Evolutionary conservation across 179 eudicot genomes (phyloP).

Genomic region (Nepenthes alata): DNA sequence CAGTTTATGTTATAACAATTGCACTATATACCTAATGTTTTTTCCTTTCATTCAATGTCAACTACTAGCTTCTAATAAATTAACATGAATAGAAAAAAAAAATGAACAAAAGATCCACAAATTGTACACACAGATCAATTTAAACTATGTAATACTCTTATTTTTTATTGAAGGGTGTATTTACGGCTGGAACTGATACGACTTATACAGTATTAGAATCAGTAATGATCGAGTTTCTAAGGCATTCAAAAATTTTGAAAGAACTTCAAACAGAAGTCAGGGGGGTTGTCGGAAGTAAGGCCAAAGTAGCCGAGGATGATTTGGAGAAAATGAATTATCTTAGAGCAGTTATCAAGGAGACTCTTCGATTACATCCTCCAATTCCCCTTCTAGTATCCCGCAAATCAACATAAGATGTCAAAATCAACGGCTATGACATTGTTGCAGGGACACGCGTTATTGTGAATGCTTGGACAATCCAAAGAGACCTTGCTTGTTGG

Average conservation of each 20-base stretch:
- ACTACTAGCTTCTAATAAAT: too few species aligned
- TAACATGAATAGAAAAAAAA: neutral
- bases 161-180: neutral
- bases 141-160: neutral
- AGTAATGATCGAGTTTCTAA: slow-evolving; percentile 7
- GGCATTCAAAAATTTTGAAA: slow-evolving; percentile 15
- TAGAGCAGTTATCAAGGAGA: slow-evolving; percentile 11
- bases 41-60: too few species aligned
- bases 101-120: neutral
- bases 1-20: too few species aligned
- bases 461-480: slow-evolving; percentile 28
- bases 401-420: slow-evolving; percentile 16
- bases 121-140: neutral
- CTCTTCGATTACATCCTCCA: slow-evolving; percentile 24
- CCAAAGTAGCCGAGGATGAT: slow-evolving; percentile 15
- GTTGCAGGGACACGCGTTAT: slow-evolving; percentile 15
- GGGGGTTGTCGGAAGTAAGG: slow-evolving; percentile 4
- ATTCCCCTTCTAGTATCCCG: slow-evolving; percentile 18
- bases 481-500: slow-evolving; percentile 26
- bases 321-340: slow-evolving; percentile 18
- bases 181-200: slow-evolving; percentile 31
- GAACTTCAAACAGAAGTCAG: slow-evolving; percentile 21
- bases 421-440: slow-evolving; percentile 23
- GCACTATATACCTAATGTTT: too few species aligned
- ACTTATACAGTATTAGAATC: slow-evolving; percentile 16